Percentiles rank a stretch among this genome's conserved stretches.
These are phyloP conservation scores for Malus domestica DNA, from an alignment of 306 rosid genomes.

Conservation along the genomic window ASM211411v1 NC_041791.1:34715001-34715500, in stretches of 20 bases:
- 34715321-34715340: too few relatives aligned
- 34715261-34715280: neutral
- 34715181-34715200: neutral
- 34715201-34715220: too few relatives aligned
- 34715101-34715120: neutral
- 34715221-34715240: too few relatives aligned
- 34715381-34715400: too few relatives aligned
- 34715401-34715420: neutral
- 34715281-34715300: neutral
- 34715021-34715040: neutral
- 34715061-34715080: neutral
- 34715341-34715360: neutral
- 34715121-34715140: too few relatives aligned
- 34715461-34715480: too few relatives aligned
- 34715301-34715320: neutral
- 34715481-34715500: too few relatives aligned
- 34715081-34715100: too few relatives aligned
- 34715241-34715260: neutral
- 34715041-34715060: neutral
- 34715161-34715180: too few relatives aligned
- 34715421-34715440: neutral
- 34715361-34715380: neutral
- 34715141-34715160: too few relatives aligned
- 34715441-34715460: neutral
- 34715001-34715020: too few relatives aligned